Evolutionary conservation across 305 asterid genomes (phyloP).

Genomic region (Rubia peregrina): DNA sequence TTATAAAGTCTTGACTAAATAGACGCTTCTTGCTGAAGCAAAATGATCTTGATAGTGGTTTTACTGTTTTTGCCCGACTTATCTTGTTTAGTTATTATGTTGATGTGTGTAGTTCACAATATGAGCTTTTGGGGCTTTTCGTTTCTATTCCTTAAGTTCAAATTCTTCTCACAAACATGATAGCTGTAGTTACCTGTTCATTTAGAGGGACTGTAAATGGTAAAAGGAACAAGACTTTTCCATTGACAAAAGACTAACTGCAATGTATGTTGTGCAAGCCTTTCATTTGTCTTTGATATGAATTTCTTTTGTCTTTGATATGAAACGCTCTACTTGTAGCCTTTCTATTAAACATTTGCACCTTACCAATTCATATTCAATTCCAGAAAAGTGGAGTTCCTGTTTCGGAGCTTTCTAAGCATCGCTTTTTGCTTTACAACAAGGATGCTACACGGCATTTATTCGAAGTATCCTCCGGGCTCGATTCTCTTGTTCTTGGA

Average conservation of each 20-base stretch:
- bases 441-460: conserved; percentile 69
- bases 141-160: background rate
- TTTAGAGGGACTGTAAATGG: background rate
- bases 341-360: background rate
- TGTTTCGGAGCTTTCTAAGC: conserved; percentile 52
- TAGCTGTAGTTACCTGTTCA: background rate
- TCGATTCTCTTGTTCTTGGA: conserved; percentile 86
- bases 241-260: background rate
- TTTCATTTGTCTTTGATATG: too few relatives aligned
- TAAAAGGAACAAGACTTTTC: background rate
- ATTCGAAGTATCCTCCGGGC: conserved; percentile 85
- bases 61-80: background rate
- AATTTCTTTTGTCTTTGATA: background rate
- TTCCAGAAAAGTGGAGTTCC: conserved; percentile 74
- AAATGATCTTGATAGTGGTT: background rate
- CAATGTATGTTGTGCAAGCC: background rate
- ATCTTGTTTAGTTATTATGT: background rate
- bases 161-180: background rate
- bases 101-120: background rate
- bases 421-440: conserved; percentile 55
- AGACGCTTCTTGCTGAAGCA: background rate
- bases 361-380: conserved; percentile 9
- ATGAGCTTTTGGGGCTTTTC: conserved; percentile 4
- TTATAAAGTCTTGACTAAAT: background rate
- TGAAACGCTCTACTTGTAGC: background rate